Evolutionary conservation across 306 rosid genomes (phyloP), one percentile per base, ranked within the genome.

Genomic region (Phaseolus lunatus): DNA sequence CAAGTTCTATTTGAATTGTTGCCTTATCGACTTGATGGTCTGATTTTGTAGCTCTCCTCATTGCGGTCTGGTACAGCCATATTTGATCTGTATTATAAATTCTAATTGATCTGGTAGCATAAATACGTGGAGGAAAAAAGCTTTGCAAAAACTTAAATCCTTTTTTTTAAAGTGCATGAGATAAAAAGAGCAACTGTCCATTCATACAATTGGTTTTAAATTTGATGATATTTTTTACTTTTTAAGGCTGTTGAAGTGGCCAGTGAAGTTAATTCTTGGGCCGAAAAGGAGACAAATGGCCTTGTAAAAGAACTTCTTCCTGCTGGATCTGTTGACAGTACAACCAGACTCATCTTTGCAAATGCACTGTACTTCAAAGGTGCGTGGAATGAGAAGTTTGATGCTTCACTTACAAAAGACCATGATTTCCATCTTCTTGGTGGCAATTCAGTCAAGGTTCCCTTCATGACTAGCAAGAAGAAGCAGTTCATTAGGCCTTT

Each of bases 301-400:
- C 90, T 93, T 39, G 84, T 93, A 50, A 84, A 88, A 82, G 79
- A 86, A 22, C 66, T 93, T 79, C 91, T 93, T 86, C 89, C 96
- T 54, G n/a, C 65, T 2, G 81, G 87, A 23, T 90, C 94, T 7
- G 75, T 90, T 50, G 81, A 87, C 82, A 26, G 37, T 75, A 65
- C 78, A 44, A 81, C 92, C 53, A 75, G 80, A 50, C 98, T 94
- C 70, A 77, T 92, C 52, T 79, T 90, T 62, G 87, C 94, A 9
- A 94, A 92, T 75, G 97, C 95, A 2, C 27, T 94, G 1, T 92
- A 92, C 84, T 94, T 94, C 80, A 94, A 90, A 76, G 98, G 98
- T 54, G 89, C 52, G 0, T 92, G 98, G 98, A 74, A 12, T 43
- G 78, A 85, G 24, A 79, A 82, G 73, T 94, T 94, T 62, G 86